Evolutionary conservation across 2,329 filamentous ascomycete species (phyloP).

Genomic region (Fusarium keratoplasticum): DNA sequence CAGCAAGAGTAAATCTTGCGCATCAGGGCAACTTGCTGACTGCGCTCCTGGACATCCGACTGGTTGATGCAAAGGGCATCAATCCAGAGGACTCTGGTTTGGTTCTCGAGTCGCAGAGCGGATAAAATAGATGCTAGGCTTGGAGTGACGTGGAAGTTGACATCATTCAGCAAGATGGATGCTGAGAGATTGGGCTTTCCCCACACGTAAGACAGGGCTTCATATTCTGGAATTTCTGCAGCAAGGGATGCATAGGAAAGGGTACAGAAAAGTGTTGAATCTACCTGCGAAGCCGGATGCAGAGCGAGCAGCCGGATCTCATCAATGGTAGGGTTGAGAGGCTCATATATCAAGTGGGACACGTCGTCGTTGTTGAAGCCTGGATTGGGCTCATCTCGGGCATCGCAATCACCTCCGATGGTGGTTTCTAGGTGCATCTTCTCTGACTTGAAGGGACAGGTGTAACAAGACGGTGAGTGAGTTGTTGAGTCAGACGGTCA

Average conservation of each 20-base stretch:
- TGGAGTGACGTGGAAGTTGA: conserved; percentile 8
- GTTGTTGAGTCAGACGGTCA: background rate
- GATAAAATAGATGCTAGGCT: conserved; percentile 1
- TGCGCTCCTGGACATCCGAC: conserved; percentile 8
- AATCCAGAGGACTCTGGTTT: conserved; percentile 7
- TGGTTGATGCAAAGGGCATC: conserved; percentile 36
- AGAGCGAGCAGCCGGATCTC: conserved; percentile 21
- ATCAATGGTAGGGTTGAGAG: background rate
- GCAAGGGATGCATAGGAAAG: background rate
- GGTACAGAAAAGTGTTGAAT: background rate
- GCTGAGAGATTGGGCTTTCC: conserved; percentile 2
- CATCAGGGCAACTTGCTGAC: conserved; percentile 18
- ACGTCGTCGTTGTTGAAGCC: background rate
- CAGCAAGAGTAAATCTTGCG: conserved; percentile 24
- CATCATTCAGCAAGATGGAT: conserved; percentile 3
- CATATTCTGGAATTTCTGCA: background rate
- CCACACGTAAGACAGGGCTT: conserved; percentile 34
- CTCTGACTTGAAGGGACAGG: background rate
- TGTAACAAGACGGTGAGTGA: background rate
- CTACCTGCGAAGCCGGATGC: background rate
- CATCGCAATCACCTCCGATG: background rate
- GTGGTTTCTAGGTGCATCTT: background rate
- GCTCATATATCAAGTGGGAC: background rate
- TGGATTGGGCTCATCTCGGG: background rate
- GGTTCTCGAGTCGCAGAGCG: background rate